These are phyloP conservation scores for Glarea lozoyensis DNA, from an alignment of 495 filamentous ascomycete genomes.

Conservation along the genomic window DNA sequence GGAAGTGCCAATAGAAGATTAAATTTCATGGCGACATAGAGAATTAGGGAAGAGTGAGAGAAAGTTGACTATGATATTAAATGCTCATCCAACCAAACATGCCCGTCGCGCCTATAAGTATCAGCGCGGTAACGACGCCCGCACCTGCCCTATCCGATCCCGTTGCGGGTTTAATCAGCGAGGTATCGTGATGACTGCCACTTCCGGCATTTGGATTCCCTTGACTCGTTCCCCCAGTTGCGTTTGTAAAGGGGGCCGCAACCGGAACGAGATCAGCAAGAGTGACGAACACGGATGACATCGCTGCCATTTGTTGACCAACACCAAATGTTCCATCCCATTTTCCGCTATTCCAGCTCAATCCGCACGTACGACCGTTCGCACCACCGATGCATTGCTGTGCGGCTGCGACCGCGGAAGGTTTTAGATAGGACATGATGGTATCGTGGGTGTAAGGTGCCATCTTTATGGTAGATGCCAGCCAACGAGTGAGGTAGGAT, in stretches of 20 bases:
- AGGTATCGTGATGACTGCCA: constrained; percentile 13
- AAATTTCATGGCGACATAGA: too few species aligned
- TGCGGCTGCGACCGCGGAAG: constrained; percentile 61
- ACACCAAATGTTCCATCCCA: constrained; percentile 49
- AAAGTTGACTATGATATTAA: constrained; percentile 3
- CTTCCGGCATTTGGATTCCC: constrained; percentile 63
- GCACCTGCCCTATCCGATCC: constrained; percentile 53
- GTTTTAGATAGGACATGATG: constrained; percentile 57
- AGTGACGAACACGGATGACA: constrained; percentile 39
- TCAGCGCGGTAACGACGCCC: constrained; percentile 45
- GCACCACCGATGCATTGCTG: constrained; percentile 53
- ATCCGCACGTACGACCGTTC: constrained; percentile 53
- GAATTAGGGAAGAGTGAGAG: too few species aligned
- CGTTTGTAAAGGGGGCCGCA: constrained; percentile 47
- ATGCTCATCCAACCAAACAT: constrained; percentile 24
- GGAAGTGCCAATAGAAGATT: too few species aligned
- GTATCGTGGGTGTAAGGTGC: constrained; percentile 54
- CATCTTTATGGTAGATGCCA: constrained; percentile 60
- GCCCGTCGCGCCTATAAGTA: constrained; percentile 15
- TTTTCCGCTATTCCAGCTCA: constrained; percentile 50
- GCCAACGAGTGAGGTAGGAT: constrained; percentile 76
- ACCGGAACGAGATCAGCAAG: constrained; percentile 5
- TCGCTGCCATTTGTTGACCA: constrained; percentile 55
- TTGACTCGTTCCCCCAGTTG: constrained; percentile 63
- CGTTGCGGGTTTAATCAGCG: constrained; percentile 21